Evolutionary conservation across 495 filamentous ascomycete species (phyloP).

Genomic region (Daldinia childiae): DNA sequence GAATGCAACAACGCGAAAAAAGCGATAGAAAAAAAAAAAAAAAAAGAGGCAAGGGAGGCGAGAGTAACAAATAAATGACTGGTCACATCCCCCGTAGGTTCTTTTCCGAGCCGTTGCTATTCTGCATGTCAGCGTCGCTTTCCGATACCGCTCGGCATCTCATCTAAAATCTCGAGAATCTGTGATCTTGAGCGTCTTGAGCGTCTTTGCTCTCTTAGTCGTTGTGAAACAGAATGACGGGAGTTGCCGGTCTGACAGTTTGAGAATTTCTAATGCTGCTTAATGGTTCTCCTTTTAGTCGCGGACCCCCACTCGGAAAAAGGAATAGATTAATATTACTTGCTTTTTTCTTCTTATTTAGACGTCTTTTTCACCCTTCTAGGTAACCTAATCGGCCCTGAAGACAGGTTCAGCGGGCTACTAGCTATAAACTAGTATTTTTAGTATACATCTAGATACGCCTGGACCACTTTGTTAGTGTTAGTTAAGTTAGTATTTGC

Average conservation of each 20-base stretch:
- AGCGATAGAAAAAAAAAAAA: neutral
- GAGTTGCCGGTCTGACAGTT: neutral
- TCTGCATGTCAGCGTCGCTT: slow-evolving; percentile 34
- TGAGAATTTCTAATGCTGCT: neutral
- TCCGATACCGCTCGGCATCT: slow-evolving; percentile 42
- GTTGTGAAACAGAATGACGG: neutral
- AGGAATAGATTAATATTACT: neutral
- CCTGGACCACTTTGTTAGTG: slow-evolving; percentile 19
- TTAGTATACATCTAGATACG: slow-evolving; percentile 18
- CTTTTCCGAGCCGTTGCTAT: slow-evolving; percentile 5
- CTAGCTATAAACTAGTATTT: slow-evolving; percentile 1
- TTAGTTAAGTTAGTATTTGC: neutral
- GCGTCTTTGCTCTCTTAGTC: neutral
- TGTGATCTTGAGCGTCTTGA: neutral
- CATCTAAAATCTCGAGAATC: slow-evolving; percentile 18
- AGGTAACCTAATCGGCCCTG: neutral
- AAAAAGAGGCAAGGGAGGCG: neutral
- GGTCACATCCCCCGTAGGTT: slow-evolving; percentile 19
- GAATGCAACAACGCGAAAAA: neutral
- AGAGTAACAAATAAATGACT: slow-evolving; percentile 19
- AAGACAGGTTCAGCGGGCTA: neutral
- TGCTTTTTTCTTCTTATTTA: neutral
- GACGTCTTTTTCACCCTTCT: neutral
- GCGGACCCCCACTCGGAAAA: neutral
- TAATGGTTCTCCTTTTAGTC: neutral